These are phyloP conservation scores for Irpex rosettiformis DNA, from an alignment of 1,284 basidiomycete species.

Conservation along the genomic window DNA sequence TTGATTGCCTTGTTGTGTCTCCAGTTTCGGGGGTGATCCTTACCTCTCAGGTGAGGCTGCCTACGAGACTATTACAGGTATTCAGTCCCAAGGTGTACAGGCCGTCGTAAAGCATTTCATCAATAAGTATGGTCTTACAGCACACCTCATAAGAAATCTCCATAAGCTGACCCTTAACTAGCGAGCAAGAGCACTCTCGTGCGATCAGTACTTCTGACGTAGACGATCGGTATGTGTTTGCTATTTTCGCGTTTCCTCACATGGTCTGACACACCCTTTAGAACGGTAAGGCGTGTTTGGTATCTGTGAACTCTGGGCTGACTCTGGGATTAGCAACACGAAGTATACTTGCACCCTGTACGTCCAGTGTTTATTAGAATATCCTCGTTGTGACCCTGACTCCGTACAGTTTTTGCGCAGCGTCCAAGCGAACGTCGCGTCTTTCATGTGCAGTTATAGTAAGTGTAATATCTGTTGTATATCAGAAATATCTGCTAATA, in stretches of 20 bases:
- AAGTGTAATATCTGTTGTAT: slow-evolving; percentile 14
- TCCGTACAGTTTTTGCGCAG: slow-evolving; percentile 48
- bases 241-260: background rate
- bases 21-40: slow-evolving; percentile 52
- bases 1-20: background rate
- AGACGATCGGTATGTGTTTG: slow-evolving; percentile 52
- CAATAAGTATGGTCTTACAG: slow-evolving; percentile 35
- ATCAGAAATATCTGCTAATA: background rate
- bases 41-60: slow-evolving; percentile 61
- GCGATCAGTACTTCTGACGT: slow-evolving; percentile 50
- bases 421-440: slow-evolving; percentile 60
- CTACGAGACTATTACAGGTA: slow-evolving; percentile 50
- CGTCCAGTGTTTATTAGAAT: slow-evolving; percentile 11
- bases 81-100: slow-evolving; percentile 60
- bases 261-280: background rate
- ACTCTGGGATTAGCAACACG: slow-evolving; percentile 39
- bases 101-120: slow-evolving; percentile 59
- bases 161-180: slow-evolving; percentile 5
- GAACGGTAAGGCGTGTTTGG: slow-evolving; percentile 5
- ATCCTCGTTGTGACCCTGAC: slow-evolving; percentile 16
- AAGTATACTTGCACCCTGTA: slow-evolving; percentile 49
- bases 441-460: slow-evolving; percentile 71
- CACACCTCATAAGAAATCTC: background rate
- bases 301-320: background rate
- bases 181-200: slow-evolving; percentile 55